These are phyloP conservation scores for Tillandsia fasciculata DNA, from an alignment of 176 grass and related monocot species.

Conservation along the genomic window DNA sequence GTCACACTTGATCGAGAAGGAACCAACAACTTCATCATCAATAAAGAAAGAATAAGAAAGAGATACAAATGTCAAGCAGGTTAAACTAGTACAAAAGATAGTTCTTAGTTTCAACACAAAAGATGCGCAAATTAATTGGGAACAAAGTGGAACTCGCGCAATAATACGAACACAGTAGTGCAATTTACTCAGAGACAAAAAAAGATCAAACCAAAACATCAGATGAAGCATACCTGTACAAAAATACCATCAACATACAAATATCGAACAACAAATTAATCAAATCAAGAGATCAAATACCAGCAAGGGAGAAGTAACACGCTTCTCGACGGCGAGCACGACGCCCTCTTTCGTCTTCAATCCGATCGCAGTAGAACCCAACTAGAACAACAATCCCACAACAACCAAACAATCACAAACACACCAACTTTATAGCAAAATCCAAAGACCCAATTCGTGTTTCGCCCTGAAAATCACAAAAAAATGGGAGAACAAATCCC, in stretches of 20 bases:
- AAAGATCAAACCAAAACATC: neutral
- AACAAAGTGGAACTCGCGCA: too few relatives aligned
- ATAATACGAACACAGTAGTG: too few relatives aligned
- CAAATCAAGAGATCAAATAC: conserved; percentile 29
- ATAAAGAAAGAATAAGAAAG: too few relatives aligned
- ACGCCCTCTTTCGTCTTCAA: conserved; percentile 92
- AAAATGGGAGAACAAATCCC: neutral
- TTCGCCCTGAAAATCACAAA: conserved; percentile 1
- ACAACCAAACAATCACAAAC: neutral
- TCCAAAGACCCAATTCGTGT: neutral
- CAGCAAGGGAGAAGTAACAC: conserved; percentile 82
- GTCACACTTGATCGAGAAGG: too few relatives aligned
- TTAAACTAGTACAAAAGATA: too few relatives aligned
- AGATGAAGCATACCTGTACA: neutral
- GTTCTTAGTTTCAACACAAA: too few relatives aligned
- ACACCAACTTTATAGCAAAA: neutral
- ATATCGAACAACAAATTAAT: neutral
- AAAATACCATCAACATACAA: neutral
- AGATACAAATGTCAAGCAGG: too few relatives aligned
- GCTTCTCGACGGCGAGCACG: conserved; percentile 92
- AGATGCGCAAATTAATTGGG: too few relatives aligned
- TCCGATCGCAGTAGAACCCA: conserved; percentile 84
- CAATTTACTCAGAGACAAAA: neutral
- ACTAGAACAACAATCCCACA: conserved; percentile 27
- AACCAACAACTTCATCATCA: too few relatives aligned